Conservation (phyloP, 2,329 filamentous ascomycete genomes). For the Colletotrichum godetiae region DNA sequence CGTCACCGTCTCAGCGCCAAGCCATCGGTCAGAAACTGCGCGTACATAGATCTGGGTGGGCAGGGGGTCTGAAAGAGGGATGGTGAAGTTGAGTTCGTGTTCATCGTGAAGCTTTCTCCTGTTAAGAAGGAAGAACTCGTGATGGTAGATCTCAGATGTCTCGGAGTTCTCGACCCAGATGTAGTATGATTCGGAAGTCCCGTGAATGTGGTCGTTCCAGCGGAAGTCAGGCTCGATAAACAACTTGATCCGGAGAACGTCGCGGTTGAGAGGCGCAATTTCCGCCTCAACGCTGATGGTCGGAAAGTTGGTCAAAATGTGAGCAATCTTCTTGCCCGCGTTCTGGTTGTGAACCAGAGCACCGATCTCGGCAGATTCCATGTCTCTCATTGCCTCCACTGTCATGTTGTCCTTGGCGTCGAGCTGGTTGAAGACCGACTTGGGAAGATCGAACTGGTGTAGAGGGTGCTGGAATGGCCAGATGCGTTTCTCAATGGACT, state of each 20-base stretch:
- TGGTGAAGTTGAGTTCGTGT: slow-evolving; percentile 98
- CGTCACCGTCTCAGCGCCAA: slow-evolving; percentile 95
- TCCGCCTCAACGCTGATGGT: slow-evolving; percentile 91
- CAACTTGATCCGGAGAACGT: slow-evolving; percentile 92
- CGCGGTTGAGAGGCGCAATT: slow-evolving; percentile 93
- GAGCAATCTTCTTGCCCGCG: slow-evolving; percentile 85
- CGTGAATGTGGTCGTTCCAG: slow-evolving; percentile 95
- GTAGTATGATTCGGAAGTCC: slow-evolving; percentile 96
- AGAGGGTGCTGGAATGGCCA: slow-evolving; percentile 97
- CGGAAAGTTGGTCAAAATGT: slow-evolving; percentile 89
- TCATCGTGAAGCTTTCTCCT: slow-evolving; percentile 91
- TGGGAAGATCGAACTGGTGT: slow-evolving; percentile 91
- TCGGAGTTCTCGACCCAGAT: slow-evolving; percentile 99
- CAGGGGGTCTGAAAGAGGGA: slow-evolving; percentile 91
- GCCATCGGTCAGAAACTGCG: slow-evolving; percentile 93
- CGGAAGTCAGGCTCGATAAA: slow-evolving; percentile 88
- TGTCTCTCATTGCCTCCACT: slow-evolving; percentile 88
- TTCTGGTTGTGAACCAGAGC: slow-evolving; percentile 89
- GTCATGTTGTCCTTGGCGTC: slow-evolving; percentile 82
- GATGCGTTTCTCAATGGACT: slow-evolving; percentile 95
- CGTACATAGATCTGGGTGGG: slow-evolving; percentile 97
- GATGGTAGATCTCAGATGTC: slow-evolving; percentile 96
- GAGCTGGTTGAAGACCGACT: slow-evolving; percentile 84
- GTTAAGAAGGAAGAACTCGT: slow-evolving; percentile 95
- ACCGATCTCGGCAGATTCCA: slow-evolving; percentile 93